phyloP scores from a whole-genome alignment of 148 eudicot species.

The Rhododendron ovatum region DNA sequence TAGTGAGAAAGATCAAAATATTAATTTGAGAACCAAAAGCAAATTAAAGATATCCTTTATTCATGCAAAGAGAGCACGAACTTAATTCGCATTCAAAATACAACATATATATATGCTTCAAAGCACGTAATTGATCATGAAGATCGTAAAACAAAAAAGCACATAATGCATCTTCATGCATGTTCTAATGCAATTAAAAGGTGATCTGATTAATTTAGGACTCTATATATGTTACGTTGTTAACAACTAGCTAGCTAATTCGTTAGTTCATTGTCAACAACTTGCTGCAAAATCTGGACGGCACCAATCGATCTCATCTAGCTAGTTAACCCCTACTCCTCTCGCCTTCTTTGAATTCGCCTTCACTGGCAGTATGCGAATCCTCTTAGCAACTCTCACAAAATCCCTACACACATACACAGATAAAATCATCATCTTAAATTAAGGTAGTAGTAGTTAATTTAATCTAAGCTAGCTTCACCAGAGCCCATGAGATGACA shows the following conservation, averaged over 20 bases:
- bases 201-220: neutral
- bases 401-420: constrained; percentile 49
- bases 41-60: constrained; percentile 1
- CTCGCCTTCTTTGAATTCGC: constrained; percentile 48
- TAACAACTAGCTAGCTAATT: neutral
- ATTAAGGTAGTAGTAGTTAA: no score
- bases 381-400: constrained; percentile 80
- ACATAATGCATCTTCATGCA: neutral
- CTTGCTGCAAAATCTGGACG: neutral
- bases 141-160: no score
- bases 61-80: neutral
- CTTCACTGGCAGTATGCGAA: constrained; percentile 71
- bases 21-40: neutral
- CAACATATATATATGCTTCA: neutral
- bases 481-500: no score
- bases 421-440: neutral
- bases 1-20: neutral
- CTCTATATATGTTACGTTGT: neutral
- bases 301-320: neutral
- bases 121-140: neutral
- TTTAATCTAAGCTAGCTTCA: no score
- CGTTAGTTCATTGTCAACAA: neutral
- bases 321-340: constrained; percentile 7
- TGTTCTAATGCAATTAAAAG: neutral
- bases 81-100: neutral